These are phyloP conservation scores for Capillidium heterosporum DNA, from an alignment of 371 early-diverging fungal genomes.

Conservation along the genomic window DNA sequence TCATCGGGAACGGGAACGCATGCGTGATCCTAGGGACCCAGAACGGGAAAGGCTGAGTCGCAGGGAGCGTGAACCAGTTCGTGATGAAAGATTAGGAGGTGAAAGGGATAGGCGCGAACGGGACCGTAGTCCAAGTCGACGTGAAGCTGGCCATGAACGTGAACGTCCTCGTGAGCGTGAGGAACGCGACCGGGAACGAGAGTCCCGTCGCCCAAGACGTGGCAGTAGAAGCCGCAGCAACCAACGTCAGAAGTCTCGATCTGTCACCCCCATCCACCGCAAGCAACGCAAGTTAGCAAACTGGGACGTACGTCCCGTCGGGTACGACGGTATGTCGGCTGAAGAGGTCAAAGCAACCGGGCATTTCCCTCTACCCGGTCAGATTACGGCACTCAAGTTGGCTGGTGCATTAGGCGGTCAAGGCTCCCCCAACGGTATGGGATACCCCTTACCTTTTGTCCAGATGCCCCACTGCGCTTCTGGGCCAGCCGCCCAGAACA, in stretches of 20 bases:
- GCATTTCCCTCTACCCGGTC: constrained; percentile 81
- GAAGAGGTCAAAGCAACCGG: constrained; percentile 82
- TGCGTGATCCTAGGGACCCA: too few relatives aligned
- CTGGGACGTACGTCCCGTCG: constrained; percentile 89
- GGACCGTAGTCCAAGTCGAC: not conserved
- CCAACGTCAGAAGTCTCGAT: constrained; percentile 17
- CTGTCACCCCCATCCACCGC: constrained; percentile 58
- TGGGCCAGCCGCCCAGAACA: constrained; percentile 17
- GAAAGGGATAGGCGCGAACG: not conserved
- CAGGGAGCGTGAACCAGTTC: not conserved
- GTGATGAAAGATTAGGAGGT: not conserved
- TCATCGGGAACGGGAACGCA: too few relatives aligned
- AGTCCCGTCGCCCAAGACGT: constrained; percentile 12
- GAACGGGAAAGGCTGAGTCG: too few relatives aligned
- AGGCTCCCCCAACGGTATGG: constrained; percentile 20
- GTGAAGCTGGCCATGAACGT: not conserved
- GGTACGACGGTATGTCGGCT: constrained; percentile 78
- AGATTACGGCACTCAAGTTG: constrained; percentile 45
- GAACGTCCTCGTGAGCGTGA: not conserved
- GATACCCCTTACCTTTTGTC: constrained; percentile 12
- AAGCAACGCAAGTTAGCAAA: constrained; percentile 57
- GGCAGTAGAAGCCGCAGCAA: constrained; percentile 21
- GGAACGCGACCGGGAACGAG: not conserved
- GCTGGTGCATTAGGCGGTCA: constrained; percentile 24
- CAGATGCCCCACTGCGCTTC: constrained; percentile 19